A percentile compares a stretch with the other conserved stretches of the same genome.
These are phyloP conservation scores for Leccinum griseonigrum DNA, from an alignment of 1,284 basidiomycete species.

Conservation along the genomic window DNA sequence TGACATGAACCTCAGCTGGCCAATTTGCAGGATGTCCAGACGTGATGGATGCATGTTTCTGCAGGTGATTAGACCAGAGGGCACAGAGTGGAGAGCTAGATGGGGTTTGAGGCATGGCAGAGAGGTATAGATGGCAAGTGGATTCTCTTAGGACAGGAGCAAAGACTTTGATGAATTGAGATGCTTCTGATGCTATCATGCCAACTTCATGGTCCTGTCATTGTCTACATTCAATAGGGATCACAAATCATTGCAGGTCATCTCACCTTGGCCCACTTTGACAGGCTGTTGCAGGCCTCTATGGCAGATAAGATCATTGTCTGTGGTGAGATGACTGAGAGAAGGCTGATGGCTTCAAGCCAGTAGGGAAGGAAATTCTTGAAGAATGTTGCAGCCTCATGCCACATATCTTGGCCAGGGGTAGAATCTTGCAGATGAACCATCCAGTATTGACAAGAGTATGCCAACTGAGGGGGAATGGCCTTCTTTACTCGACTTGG, in stretches of 20 bases:
- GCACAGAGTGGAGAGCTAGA: background rate
- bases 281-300: background rate
- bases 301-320: background rate
- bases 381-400: background rate
- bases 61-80: background rate
- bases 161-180: background rate
- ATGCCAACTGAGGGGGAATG: background rate
- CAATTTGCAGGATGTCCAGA: background rate
- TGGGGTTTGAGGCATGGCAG: background rate
- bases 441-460: background rate
- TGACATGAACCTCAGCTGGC: background rate
- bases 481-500: background rate
- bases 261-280: background rate
- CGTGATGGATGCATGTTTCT: background rate
- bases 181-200: background rate
- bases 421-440: background rate
- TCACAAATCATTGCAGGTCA: background rate
- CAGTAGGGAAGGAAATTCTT: background rate
- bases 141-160: background rate
- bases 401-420: background rate
- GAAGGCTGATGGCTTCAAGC: background rate
- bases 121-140: background rate
- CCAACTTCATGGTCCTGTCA: background rate
- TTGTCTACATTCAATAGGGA: background rate
- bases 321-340: background rate